A percentile compares a stretch with the other conserved stretches of the same genome.
Evolutionary conservation across 2,329 filamentous ascomycete species (phyloP).

Genomic region (Penicillium sp.): DNA sequence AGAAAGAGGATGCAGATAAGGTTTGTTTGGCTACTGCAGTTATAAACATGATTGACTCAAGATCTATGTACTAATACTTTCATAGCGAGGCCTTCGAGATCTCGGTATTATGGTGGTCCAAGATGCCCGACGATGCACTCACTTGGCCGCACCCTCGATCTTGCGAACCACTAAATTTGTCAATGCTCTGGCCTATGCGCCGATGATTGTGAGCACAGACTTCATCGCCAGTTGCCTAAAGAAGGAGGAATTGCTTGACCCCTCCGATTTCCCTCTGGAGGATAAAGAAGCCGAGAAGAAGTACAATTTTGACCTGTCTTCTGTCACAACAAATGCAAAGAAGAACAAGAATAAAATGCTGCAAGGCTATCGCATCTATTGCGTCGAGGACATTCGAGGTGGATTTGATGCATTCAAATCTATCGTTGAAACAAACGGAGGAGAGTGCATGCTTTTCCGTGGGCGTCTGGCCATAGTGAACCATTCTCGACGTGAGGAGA

Average conservation of each 20-base stretch:
- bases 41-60: neutral
- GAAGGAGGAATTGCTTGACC: conserved; percentile 61
- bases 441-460: conserved; percentile 73
- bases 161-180: conserved; percentile 94
- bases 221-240: conserved; percentile 79
- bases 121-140: conserved; percentile 73
- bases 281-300: conserved; percentile 72
- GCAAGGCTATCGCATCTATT: conserved; percentile 75
- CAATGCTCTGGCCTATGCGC: conserved; percentile 76
- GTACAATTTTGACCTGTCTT: conserved; percentile 66
- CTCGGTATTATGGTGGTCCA: conserved; percentile 78
- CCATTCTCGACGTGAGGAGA: conserved; percentile 55
- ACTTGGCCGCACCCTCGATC: conserved; percentile 81
- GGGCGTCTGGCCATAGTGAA: conserved; percentile 69
- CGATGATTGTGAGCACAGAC: conserved; percentile 69
- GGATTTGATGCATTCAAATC: conserved; percentile 79
- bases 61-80: conserved; percentile 12
- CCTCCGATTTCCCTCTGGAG: conserved; percentile 64
- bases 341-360: conserved; percentile 75
- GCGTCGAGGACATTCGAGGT: conserved; percentile 74
- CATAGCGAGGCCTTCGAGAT: conserved; percentile 73
- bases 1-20: conserved; percentile 75
- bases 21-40: conserved; percentile 50
- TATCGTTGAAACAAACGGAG: conserved; percentile 87
- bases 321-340: conserved; percentile 68